Conservation (phyloP, 2,329 filamentous ascomycete genomes). For the Mycosphaerella sp. region DNA sequence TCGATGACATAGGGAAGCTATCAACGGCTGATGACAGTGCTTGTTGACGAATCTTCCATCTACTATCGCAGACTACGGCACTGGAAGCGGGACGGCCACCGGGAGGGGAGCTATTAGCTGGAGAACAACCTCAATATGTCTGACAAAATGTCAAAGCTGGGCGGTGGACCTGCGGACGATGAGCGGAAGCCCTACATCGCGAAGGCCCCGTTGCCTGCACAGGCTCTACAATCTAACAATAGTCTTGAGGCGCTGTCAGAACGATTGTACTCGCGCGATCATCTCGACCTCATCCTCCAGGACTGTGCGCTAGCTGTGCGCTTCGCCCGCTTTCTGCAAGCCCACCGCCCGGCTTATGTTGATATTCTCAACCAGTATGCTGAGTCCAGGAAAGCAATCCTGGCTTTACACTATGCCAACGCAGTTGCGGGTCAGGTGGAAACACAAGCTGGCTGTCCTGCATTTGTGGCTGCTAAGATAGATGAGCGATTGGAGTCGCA, state of each 20-base stretch:
- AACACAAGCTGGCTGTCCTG: constrained; percentile 23
- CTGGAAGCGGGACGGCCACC: no score
- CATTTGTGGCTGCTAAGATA: constrained; percentile 33
- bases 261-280: constrained; percentile 40
- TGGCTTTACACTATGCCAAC: constrained; percentile 43
- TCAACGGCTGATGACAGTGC: no score
- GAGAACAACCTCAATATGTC: no score
- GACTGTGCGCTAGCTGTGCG: constrained; percentile 33
- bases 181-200: constrained; percentile 36
- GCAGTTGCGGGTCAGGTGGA: constrained; percentile 36
- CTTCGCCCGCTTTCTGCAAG: constrained; percentile 38
- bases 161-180: constrained; percentile 8
- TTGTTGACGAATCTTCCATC: no score
- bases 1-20: background rate
- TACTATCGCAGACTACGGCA: no score
- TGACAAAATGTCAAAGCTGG: constrained; percentile 3
- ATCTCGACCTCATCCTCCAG: constrained; percentile 39
- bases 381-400: constrained; percentile 39
- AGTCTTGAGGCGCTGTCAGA: constrained; percentile 35
- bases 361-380: constrained; percentile 36
- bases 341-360: constrained; percentile 35
- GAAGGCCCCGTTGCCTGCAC: constrained; percentile 36
- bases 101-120: no score
- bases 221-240: constrained; percentile 18
- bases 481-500: constrained; percentile 36